These are phyloP conservation scores for Cladobotryum mycophilum DNA, from an alignment of 2,329 filamentous ascomycete genomes.

Conservation along the genomic window DNA sequence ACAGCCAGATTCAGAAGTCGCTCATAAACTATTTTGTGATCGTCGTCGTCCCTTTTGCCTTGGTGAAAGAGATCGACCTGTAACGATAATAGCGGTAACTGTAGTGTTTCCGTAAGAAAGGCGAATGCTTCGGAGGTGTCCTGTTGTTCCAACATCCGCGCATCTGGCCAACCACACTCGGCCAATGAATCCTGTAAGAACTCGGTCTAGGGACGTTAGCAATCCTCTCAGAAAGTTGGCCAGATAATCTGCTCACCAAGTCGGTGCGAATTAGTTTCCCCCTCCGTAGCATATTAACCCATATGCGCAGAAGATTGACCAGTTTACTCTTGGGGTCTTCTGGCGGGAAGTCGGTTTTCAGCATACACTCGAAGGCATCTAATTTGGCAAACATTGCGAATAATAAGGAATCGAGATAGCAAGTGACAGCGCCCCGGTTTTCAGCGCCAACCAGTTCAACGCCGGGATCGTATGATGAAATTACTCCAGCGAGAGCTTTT, in stretches of 20 bases:
- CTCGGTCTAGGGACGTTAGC: conserved; percentile 53
- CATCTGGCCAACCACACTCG: conserved; percentile 84
- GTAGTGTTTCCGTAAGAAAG: conserved; percentile 85
- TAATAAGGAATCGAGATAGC: conserved; percentile 83
- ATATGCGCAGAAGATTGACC: conserved; percentile 72
- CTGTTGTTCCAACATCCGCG: conserved; percentile 71
- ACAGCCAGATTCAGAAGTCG: conserved; percentile 85
- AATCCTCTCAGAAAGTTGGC: background rate
- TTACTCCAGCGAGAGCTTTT: conserved; percentile 71
- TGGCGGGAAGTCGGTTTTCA: conserved; percentile 65
- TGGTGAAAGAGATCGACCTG: conserved; percentile 95
- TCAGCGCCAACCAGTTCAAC: conserved; percentile 75
- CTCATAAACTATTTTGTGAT: conserved; percentile 94
- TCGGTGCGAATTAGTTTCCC: conserved; percentile 82
- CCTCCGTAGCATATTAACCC: conserved; percentile 85
- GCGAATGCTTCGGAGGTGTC: conserved; percentile 94
- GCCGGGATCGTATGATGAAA: conserved; percentile 66
- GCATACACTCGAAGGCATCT: conserved; percentile 86
- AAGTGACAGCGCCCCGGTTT: conserved; percentile 83
- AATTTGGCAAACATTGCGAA: conserved; percentile 95
- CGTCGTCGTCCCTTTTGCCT: conserved; percentile 76
- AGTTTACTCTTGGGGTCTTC: conserved; percentile 67
- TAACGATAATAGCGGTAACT: conserved; percentile 78
- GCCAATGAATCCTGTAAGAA: conserved; percentile 76
- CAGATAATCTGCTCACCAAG: conserved; percentile 50